These are phyloP conservation scores for Holtermannia corniformis DNA, from an alignment of 768 basidiomycete genomes.

Conservation along the genomic window DNA sequence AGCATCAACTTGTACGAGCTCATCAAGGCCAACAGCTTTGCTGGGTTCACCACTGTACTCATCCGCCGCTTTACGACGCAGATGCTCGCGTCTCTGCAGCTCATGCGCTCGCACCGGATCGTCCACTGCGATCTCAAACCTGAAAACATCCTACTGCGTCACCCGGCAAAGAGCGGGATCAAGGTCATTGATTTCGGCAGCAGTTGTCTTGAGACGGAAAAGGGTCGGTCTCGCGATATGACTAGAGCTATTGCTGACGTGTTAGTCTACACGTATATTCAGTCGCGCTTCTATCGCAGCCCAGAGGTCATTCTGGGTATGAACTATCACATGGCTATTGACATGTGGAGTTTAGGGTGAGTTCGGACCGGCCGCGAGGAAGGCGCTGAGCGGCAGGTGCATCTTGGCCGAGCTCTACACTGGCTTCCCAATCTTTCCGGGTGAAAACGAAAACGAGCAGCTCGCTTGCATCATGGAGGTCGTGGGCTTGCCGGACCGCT, in stretches of 20 bases:
- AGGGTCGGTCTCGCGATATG: constrained; percentile 61
- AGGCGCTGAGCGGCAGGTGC: constrained; percentile 45
- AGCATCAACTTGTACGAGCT: constrained; percentile 98
- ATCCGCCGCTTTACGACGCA: constrained; percentile 95
- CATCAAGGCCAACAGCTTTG: constrained; percentile 97
- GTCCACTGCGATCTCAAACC: constrained; percentile 99
- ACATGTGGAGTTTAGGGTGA: constrained; percentile 95
- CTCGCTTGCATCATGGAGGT: constrained; percentile 99
- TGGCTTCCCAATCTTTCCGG: constrained; percentile 96
- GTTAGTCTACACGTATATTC: constrained; percentile 96
- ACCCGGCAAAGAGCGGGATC: constrained; percentile 90
- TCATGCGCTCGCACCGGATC: constrained; percentile 94
- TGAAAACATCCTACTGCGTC: constrained; percentile 91
- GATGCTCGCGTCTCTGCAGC: constrained; percentile 79
- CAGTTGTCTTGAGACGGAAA: constrained; percentile 96
- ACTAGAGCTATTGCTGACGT: constrained; percentile 1
- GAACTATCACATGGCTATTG: constrained; percentile 98
- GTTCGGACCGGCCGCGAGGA: constrained; percentile 3
- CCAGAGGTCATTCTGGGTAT: constrained; percentile 98
- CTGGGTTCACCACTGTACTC: constrained; percentile 89
- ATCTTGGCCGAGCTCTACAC: constrained; percentile 95
- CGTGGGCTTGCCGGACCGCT: constrained; percentile 87
- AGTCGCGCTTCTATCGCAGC: constrained; percentile 98
- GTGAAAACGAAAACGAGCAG: constrained; percentile 98
- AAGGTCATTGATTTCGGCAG: constrained; percentile 99